Evolutionary conservation across 202 grass and related monocot genomes (phyloP).

Genomic region (Dendrocalamus latiflorus): DNA sequence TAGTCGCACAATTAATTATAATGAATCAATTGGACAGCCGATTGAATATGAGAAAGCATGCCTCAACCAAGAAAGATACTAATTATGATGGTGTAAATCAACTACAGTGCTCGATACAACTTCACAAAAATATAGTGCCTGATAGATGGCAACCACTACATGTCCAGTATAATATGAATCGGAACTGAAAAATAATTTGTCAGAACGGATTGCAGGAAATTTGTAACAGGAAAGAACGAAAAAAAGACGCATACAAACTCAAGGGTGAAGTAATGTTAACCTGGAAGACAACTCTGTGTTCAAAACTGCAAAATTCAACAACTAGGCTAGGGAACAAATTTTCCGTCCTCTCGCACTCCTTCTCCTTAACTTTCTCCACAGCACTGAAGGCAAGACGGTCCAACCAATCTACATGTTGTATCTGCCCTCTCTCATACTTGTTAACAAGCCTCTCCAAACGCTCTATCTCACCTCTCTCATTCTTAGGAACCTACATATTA

Average conservation of each 20-base stretch:
- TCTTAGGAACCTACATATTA: constrained; percentile 61
- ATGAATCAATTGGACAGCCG: background rate
- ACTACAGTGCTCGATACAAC: background rate
- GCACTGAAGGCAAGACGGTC: constrained; percentile 83
- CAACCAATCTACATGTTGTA: constrained; percentile 89
- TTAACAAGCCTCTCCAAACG: constrained; percentile 85
- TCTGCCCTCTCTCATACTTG: constrained; percentile 90
- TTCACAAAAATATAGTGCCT: background rate
- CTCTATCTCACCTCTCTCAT: constrained; percentile 84
- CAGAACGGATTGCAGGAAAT: background rate
- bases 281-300: constrained; percentile 94
- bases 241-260: background rate
- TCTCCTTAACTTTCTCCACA: constrained; percentile 78
- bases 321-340: constrained; percentile 72
- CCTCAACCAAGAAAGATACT: background rate
- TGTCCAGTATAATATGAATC: background rate
- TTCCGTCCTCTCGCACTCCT: constrained; percentile 38
- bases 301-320: constrained; percentile 82
- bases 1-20: background rate
- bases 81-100: background rate
- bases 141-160: background rate
- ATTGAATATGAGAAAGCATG: background rate
- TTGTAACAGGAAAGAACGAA: background rate
- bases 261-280: constrained; percentile 31
- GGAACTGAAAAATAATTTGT: background rate